Conservation (phyloP, 1,284 basidiomycete genomes). For the Papiliotrema terrestris region DNA sequence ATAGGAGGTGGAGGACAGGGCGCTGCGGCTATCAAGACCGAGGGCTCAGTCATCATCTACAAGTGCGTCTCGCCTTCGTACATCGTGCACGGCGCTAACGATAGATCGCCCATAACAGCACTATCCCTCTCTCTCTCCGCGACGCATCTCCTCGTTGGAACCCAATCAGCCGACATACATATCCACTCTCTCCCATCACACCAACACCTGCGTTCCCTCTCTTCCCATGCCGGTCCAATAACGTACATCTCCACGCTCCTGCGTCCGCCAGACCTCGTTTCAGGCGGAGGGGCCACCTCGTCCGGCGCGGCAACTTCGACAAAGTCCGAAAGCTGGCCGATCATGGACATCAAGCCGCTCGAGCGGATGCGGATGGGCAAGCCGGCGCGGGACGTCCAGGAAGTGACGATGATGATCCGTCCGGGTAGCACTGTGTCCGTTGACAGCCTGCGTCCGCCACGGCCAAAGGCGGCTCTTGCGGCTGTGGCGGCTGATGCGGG, state of each 20-base stretch:
- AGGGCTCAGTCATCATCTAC: conserved; percentile 41
- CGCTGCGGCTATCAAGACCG: conserved; percentile 61
- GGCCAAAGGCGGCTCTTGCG: background rate
- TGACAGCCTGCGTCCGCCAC: conserved; percentile 16
- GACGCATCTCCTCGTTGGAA: conserved; percentile 70
- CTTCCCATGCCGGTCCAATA: conserved; percentile 65
- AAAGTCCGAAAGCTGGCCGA: conserved; percentile 32
- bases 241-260: conserved; percentile 70
- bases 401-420: conserved; percentile 28
- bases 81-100: background rate
- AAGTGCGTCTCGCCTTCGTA: conserved; percentile 14
- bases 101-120: conserved; percentile 59
- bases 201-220: conserved; percentile 76
- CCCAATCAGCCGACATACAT: conserved; percentile 67
- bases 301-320: background rate
- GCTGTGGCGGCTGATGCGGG: background rate
- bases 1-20: conserved; percentile 68
- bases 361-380: conserved; percentile 43
- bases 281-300: too few species aligned
- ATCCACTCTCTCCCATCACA: conserved; percentile 85
- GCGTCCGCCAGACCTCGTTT: conserved; percentile 73
- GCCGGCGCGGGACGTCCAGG: conserved; percentile 31
- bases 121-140: conserved; percentile 71
- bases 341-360: conserved; percentile 44
- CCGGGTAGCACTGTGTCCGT: conserved; percentile 1